Evolutionary conservation across 192 early-diverging fungal species (phyloP).

Genomic region (Linnemannia hyalina): DNA sequence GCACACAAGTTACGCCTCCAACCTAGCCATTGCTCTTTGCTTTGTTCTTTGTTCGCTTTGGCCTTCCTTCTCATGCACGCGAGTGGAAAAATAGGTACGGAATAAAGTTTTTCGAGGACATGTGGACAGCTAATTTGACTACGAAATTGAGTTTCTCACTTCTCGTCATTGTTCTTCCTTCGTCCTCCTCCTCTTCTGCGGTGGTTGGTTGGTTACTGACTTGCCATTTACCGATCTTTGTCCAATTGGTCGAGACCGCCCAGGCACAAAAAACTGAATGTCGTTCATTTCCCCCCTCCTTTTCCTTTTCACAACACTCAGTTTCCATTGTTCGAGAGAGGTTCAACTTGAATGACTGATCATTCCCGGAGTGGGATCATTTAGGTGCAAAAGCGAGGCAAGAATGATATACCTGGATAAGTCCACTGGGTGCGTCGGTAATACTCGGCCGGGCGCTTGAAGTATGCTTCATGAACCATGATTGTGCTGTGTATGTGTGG

Average conservation of each 20-base stretch:
- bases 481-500: not conserved
- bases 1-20: no score
- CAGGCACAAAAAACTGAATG: not conserved
- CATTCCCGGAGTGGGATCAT: no score
- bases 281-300: not conserved
- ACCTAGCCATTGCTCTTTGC: not conserved
- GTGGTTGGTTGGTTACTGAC: not conserved
- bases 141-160: not conserved
- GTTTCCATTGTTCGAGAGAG: not conserved
- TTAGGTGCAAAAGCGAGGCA: not conserved
- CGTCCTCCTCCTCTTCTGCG: not conserved
- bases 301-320: not conserved
- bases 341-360: no score
- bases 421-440: slow-evolving; percentile 40
- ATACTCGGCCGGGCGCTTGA: slow-evolving; percentile 41
- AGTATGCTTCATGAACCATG: slow-evolving; percentile 22
- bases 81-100: not conserved
- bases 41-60: not conserved
- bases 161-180: not conserved
- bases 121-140: not conserved
- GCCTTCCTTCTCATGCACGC: not conserved
- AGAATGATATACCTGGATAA: slow-evolving; percentile 43
- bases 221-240: not conserved
- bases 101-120: slow-evolving; percentile 6
- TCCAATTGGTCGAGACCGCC: not conserved